A percentile compares a stretch with the other conserved stretches of the same genome.
Evolutionary conservation across 2,329 filamentous ascomycete species (phyloP).

Genomic region (Fusarium sp.): DNA sequence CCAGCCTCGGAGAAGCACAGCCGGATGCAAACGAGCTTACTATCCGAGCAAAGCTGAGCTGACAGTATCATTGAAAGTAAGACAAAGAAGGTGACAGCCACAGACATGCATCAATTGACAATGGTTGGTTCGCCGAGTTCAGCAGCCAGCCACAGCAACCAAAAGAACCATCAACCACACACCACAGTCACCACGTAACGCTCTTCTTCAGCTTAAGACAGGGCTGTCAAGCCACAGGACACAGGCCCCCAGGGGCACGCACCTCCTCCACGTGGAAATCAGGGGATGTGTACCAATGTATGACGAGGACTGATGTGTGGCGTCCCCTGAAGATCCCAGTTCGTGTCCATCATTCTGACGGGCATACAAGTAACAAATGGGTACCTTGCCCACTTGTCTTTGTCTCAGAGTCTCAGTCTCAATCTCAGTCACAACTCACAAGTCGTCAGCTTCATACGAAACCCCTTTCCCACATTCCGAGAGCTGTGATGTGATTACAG

Average conservation of each 20-base stretch:
- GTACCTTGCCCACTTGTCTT: background rate
- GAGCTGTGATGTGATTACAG: conserved; percentile 22
- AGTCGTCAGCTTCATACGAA: conserved; percentile 33
- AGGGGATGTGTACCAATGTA: conserved; percentile 17
- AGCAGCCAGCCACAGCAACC: conserved; percentile 30
- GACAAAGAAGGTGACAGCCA: conserved; percentile 37
- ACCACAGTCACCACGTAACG: background rate
- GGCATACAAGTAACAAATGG: conserved; percentile 23
- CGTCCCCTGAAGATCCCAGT: conserved; percentile 43
- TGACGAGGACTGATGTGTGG: conserved; percentile 29
- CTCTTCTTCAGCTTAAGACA: conserved; percentile 17
- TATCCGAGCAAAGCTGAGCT: too few species aligned
- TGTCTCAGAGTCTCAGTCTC: background rate
- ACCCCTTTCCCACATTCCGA: conserved; percentile 35
- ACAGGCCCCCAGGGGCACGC: conserved; percentile 21
- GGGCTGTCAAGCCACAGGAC: conserved; percentile 37
- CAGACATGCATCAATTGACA: conserved; percentile 2
- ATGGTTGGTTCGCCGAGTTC: conserved; percentile 14
- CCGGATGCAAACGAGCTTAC: background rate
- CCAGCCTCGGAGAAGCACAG: background rate
- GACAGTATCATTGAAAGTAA: conserved; percentile 9
- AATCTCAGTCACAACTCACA: conserved; percentile 30
- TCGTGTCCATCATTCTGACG: conserved; percentile 33
- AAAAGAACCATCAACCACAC: conserved; percentile 1
- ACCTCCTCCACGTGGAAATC: conserved; percentile 36